Evolutionary conservation across 768 basidiomycete genomes (phyloP).

Genomic region (Trametes sanguinea): DNA sequence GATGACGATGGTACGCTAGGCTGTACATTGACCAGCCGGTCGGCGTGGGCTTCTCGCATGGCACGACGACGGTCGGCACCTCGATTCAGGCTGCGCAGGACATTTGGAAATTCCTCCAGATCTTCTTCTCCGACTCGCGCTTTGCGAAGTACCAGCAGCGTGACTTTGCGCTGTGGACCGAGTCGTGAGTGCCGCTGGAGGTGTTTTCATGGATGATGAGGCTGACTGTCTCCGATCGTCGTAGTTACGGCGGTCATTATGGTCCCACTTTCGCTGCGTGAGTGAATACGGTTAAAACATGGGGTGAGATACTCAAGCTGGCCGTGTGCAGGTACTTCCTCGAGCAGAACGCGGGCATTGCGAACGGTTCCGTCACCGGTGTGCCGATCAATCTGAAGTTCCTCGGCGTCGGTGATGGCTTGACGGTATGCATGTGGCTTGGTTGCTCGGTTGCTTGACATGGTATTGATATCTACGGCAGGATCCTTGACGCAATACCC

Average conservation of each 20-base stretch:
- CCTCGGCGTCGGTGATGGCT: conserved; percentile 63
- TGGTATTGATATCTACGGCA: conserved; percentile 22
- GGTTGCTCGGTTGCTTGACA: neutral
- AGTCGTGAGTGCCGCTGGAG: conserved; percentile 41
- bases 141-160: conserved; percentile 49
- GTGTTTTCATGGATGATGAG: neutral
- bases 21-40: conserved; percentile 67
- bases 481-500: conserved; percentile 54
- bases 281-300: neutral
- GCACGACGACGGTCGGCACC: conserved; percentile 49
- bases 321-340: neutral
- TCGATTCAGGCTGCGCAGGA: conserved; percentile 56
- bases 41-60: conserved; percentile 65
- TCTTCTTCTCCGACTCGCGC: conserved; percentile 56
- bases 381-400: conserved; percentile 58
- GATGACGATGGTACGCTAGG: conserved; percentile 17
- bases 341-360: conserved; percentile 57
- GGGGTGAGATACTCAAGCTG: neutral
- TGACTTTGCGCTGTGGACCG: conserved; percentile 63
- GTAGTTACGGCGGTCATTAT: conserved; percentile 41
- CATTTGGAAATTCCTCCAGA: conserved; percentile 64
- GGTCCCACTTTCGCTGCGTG: conserved; percentile 40
- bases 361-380: conserved; percentile 45
- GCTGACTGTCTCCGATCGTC: conserved; percentile 17
- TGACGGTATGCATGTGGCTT: conserved; percentile 46